These are phyloP conservation scores for Penicillium coffeae DNA, from an alignment of 495 filamentous ascomycete genomes.

Conservation along the genomic window DNA sequence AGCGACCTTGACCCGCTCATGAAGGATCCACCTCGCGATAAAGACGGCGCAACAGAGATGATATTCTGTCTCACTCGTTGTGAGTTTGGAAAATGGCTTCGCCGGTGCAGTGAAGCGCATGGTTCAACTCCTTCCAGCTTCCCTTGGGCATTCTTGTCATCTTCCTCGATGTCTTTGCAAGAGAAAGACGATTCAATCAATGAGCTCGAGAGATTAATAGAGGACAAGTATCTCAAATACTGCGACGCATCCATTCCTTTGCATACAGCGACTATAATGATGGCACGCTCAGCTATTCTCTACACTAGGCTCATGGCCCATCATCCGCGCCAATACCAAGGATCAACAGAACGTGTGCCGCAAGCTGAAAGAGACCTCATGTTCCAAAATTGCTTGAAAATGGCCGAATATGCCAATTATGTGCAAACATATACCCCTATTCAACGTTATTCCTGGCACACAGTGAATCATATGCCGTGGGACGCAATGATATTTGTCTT, in stretches of 20 bases:
- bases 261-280: constrained; percentile 51
- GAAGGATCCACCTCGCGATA: constrained; percentile 47
- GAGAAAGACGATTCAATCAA: constrained; percentile 46
- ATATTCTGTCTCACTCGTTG: constrained; percentile 56
- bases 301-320: constrained; percentile 35
- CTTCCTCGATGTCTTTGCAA: constrained; percentile 32
- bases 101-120: constrained; percentile 24
- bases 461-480: constrained; percentile 38
- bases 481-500: constrained; percentile 42
- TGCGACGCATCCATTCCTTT: constrained; percentile 60
- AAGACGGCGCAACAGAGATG: constrained; percentile 63
- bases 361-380: constrained; percentile 35
- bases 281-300: constrained; percentile 35
- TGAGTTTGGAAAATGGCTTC: constrained; percentile 41
- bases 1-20: constrained; percentile 56
- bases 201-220: constrained; percentile 29
- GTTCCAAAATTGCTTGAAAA: constrained; percentile 33
- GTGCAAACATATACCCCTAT: constrained; percentile 22
- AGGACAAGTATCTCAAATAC: constrained; percentile 48
- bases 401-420: constrained; percentile 33
- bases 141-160: constrained; percentile 29
- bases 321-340: constrained; percentile 41
- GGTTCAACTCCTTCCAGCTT: constrained; percentile 21
- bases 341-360: constrained; percentile 22
- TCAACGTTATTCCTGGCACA: constrained; percentile 32